A percentile compares a stretch with the other conserved stretches of the same genome.
These are phyloP conservation scores for Pichia gijzeniarum DNA, from an alignment of 805 yeast species.

Conservation along the genomic window DNA sequence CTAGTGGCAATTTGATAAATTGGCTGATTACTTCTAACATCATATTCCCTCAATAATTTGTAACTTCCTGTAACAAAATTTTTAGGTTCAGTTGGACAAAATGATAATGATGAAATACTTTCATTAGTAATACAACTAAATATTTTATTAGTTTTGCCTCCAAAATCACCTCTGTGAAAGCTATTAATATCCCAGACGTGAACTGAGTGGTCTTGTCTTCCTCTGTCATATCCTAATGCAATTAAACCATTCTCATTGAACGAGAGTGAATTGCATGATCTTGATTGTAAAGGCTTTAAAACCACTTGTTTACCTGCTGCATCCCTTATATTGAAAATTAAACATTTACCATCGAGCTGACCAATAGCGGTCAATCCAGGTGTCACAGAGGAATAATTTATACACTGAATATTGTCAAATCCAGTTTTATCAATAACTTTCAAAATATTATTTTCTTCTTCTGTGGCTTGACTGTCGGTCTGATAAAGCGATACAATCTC, in stretches of 20 bases:
- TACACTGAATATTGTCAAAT: conserved; percentile 61
- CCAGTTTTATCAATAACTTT: conserved; percentile 53
- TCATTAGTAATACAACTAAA: conserved; percentile 65
- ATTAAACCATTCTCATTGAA: conserved; percentile 60
- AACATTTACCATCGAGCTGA: conserved; percentile 60
- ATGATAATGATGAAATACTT: conserved; percentile 60
- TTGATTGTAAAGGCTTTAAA: conserved; percentile 54
- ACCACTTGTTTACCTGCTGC: conserved; percentile 28
- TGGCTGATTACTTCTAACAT: conserved; percentile 58
- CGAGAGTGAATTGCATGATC: conserved; percentile 72
- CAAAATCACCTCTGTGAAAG: conserved; percentile 40
- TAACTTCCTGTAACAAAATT: conserved; percentile 68
- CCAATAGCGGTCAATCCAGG: conserved; percentile 69
- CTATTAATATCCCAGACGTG: conserved; percentile 65
- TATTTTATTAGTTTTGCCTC: conserved; percentile 40
- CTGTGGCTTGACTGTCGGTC: conserved; percentile 35
- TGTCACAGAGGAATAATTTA: conserved; percentile 50
- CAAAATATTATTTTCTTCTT: conserved; percentile 45
- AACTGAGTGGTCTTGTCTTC: conserved; percentile 67
- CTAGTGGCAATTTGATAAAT: conserved; percentile 70
- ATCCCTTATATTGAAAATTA: conserved; percentile 52
- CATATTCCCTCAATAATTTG: conserved; percentile 72
- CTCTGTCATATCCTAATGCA: conserved; percentile 75
- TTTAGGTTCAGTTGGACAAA: conserved; percentile 50
- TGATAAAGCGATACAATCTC: conserved; percentile 70